A percentile compares a stretch with the other conserved stretches of the same genome.
These are phyloP conservation scores for Tetraselmis chui DNA, from an alignment of 139 green algal genomes.

Conservation along the genomic window DNA sequence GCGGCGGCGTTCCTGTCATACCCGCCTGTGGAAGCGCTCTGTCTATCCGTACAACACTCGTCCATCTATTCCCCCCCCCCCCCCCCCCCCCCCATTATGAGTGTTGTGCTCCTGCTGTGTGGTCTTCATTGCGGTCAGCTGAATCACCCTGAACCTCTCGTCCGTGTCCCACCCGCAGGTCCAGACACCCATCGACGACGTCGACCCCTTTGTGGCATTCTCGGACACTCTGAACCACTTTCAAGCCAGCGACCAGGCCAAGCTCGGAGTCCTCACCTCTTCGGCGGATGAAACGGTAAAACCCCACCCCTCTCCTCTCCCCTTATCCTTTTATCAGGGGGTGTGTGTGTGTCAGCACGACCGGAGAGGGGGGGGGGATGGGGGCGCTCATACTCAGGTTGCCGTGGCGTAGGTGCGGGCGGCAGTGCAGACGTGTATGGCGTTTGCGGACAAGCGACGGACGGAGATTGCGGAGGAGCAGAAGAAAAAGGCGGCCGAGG, in stretches of 20 bases:
- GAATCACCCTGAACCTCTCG: conserved; percentile 29
- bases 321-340: neutral
- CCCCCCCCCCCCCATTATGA: too few species aligned
- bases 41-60: neutral
- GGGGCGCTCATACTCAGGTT: too few species aligned
- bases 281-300: neutral
- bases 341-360: too few species aligned
- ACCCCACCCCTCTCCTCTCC: neutral
- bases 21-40: neutral
- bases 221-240: conserved; percentile 49
- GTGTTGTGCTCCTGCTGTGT: too few species aligned
- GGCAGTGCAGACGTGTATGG: neutral
- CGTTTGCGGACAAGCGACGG: neutral
- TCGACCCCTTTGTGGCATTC: conserved; percentile 63
- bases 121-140: too few species aligned
- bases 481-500: neutral
- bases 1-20: neutral
- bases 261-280: neutral
- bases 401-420: neutral
- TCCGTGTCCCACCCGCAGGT: conserved; percentile 36
- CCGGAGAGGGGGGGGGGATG: too few species aligned
- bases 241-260: conserved; percentile 28
- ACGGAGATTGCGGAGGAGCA: conserved; percentile 4
- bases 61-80: too few species aligned
- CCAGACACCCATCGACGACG: conserved; percentile 49